Evolutionary conservation across 345 rosid species (phyloP).

Genomic region (Corchorus capsularis): DNA sequence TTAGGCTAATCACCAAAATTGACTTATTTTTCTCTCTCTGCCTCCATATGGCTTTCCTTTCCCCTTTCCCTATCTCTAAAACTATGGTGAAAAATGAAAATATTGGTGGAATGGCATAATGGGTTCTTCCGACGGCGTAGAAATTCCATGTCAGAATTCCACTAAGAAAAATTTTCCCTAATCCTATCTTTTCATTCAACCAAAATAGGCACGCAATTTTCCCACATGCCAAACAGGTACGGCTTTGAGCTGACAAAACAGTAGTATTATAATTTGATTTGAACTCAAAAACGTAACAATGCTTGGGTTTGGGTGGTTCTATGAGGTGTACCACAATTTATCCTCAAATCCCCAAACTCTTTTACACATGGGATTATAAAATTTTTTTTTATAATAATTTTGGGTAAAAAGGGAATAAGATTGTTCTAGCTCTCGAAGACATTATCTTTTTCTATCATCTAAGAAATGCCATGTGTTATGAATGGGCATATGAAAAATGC

Average conservation of each 20-base stretch:
- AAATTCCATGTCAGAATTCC: constrained; percentile 13
- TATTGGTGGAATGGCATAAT: constrained; percentile 14
- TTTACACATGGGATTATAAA: neutral
- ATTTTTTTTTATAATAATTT: no score
- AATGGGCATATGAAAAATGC: neutral
- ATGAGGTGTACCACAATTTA: constrained; percentile 16
- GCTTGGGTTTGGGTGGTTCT: constrained; percentile 9
- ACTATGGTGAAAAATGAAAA: neutral
- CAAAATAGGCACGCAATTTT: neutral
- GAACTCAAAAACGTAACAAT: neutral
- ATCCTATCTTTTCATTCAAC: neutral
- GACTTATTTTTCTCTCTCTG: neutral
- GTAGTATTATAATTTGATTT: neutral
- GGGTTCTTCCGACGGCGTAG: constrained; percentile 16
- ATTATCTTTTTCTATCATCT: neutral
- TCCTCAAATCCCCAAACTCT: neutral
- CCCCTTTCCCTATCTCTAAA: neutral
- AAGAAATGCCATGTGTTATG: neutral
- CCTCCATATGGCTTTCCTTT: neutral
- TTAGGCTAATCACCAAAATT: constrained; percentile 14
- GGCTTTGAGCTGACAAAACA: neutral
- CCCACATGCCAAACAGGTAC: constrained; percentile 11
- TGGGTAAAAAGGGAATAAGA: no score
- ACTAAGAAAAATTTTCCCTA: neutral
- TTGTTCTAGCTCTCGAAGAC: neutral